Evolutionary conservation across 2,329 filamentous ascomycete species (phyloP).

Genomic region (Epichloe gansuensis): DNA sequence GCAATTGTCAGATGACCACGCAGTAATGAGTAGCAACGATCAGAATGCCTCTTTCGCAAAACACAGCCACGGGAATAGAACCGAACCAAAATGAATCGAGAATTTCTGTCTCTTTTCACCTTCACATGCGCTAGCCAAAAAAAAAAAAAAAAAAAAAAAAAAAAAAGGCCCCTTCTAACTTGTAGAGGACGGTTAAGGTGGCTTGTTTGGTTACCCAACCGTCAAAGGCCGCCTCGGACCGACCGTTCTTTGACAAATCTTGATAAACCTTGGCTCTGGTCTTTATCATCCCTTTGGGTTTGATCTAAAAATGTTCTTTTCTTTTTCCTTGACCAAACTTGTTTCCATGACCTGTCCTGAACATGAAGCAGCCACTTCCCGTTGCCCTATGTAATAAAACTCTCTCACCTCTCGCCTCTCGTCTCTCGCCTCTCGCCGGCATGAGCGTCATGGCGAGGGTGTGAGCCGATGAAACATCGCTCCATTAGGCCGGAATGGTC

Average conservation of each 20-base stretch:
- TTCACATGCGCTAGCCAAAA: neutral
- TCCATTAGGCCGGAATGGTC: too few species aligned
- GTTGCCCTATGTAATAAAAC: neutral
- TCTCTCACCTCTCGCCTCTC: neutral
- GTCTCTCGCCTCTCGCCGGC: neutral
- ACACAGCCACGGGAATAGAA: neutral
- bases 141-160: too few species aligned
- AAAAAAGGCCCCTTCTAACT: too few species aligned
- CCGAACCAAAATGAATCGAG: too few species aligned
- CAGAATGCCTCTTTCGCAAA: neutral
- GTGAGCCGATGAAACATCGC: neutral
- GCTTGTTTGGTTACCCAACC: neutral
- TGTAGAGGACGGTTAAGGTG: too few species aligned
- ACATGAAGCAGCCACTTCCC: neutral
- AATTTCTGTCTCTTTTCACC: too few species aligned
- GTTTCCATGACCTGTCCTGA: too few species aligned
- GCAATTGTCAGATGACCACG: neutral
- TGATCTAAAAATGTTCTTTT: too few species aligned
- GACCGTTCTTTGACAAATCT: neutral
- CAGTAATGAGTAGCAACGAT: too few species aligned
- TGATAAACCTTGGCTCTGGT: neutral
- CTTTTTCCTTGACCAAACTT: too few species aligned
- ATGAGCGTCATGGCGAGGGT: neutral
- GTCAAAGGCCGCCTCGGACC: neutral
- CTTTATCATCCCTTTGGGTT: too few species aligned